Evolutionary conservation across 768 basidiomycete species (phyloP).

Genomic region (Peribolospora baueri): DNA sequence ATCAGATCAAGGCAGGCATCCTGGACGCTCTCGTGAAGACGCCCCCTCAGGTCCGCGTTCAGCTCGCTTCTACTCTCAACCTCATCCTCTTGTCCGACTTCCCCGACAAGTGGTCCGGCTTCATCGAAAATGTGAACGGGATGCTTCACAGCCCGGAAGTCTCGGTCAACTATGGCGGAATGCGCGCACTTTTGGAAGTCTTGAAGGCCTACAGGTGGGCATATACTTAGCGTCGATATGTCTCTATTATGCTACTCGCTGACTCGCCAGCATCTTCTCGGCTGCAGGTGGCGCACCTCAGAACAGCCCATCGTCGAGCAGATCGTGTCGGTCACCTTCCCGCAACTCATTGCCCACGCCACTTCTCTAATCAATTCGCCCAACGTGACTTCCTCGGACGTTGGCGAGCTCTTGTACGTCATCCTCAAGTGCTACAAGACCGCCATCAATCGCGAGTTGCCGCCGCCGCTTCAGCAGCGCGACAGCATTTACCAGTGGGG

Average conservation of each 20-base stretch:
- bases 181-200: slow-evolving; percentile 50
- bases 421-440: slow-evolving; percentile 71
- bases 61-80: slow-evolving; percentile 49
- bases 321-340: slow-evolving; percentile 7
- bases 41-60: slow-evolving; percentile 39
- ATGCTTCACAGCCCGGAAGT: slow-evolving; percentile 36
- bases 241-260: too few relatives aligned
- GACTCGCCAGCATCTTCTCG: not conserved
- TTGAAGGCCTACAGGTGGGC: slow-evolving; percentile 45
- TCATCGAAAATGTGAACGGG: slow-evolving; percentile 41
- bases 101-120: slow-evolving; percentile 45
- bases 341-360: slow-evolving; percentile 4
- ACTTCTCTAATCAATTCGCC: slow-evolving; percentile 23
- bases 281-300: not conserved
- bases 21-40: slow-evolving; percentile 45
- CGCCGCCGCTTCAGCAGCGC: slow-evolving; percentile 43
- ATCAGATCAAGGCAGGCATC: slow-evolving; percentile 42
- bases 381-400: slow-evolving; percentile 39
- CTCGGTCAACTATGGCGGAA: slow-evolving; percentile 54
- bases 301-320: not conserved
- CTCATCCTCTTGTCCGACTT: slow-evolving; percentile 52
- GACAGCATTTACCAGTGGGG: slow-evolving; percentile 74
- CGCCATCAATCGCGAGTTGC: slow-evolving; percentile 49
- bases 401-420: slow-evolving; percentile 59
- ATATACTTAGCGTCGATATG: too few relatives aligned